Evolutionary conservation across 225 moss, liverwort and hornwort species (phyloP).

Genomic region (Asterella californica): DNA sequence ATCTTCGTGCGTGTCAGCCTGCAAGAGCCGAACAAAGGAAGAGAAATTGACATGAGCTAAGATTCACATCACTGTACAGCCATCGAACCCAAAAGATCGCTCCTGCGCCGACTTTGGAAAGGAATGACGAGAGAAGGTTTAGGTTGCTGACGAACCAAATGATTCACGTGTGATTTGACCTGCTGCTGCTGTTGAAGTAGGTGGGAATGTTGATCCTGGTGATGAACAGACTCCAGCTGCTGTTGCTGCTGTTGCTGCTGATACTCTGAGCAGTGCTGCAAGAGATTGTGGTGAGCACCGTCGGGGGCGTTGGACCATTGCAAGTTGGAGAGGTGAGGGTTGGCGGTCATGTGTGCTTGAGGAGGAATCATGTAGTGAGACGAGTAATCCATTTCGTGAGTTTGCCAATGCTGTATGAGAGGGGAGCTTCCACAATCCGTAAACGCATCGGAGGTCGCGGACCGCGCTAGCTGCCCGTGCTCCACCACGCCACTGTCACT

Average conservation of each 20-base stretch:
- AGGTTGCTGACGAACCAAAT: constrained; percentile 28
- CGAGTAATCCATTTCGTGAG: constrained; percentile 41
- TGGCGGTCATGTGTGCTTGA: constrained; percentile 7
- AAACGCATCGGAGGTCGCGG: constrained; percentile 38
- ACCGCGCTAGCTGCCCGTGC: constrained; percentile 22
- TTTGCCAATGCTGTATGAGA: constrained; percentile 39
- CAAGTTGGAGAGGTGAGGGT: constrained; percentile 6
- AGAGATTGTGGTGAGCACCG: constrained; percentile 25
- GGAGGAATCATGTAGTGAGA: constrained; percentile 35
- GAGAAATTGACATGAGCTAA: background rate
- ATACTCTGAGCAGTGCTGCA: constrained; percentile 35
- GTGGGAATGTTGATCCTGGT: constrained; percentile 19
- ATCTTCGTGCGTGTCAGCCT: constrained; percentile 30
- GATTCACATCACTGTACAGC: too few species aligned
- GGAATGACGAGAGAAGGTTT: background rate
- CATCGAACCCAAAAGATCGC: too few species aligned
- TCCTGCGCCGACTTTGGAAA: background rate
- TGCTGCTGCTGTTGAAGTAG: constrained; percentile 11
- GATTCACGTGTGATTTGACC: constrained; percentile 24
- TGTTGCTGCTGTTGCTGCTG: constrained; percentile 30
- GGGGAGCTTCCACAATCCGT: constrained; percentile 27
- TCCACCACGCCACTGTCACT: constrained; percentile 25
- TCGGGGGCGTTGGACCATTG: constrained; percentile 29
- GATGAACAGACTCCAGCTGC: background rate
- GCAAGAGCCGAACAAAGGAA: background rate